phyloP scores from a whole-genome alignment of 768 basidiomycete species.

The Hirschioporus abietinus region DNA sequence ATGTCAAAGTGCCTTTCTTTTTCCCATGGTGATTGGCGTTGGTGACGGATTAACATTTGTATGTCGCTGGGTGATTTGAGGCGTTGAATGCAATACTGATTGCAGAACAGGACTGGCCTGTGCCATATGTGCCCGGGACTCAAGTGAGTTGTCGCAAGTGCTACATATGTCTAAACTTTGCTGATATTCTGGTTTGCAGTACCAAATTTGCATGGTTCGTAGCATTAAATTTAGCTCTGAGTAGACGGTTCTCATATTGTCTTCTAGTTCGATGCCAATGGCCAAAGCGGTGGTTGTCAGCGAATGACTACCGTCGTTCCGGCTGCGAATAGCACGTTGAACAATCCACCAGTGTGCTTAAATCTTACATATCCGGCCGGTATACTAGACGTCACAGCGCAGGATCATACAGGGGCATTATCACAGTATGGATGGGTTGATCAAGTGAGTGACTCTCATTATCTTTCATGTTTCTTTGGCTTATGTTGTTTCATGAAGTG shows the following conservation, averaged over 20 bases:
- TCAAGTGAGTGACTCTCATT: conserved; percentile 33
- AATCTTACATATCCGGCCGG: conserved; percentile 43
- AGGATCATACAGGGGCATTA: conserved; percentile 42
- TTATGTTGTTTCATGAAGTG: conserved; percentile 33
- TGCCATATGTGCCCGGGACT: conserved; percentile 56
- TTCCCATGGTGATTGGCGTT: conserved; percentile 47
- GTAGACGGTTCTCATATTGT: neutral
- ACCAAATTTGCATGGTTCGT: conserved; percentile 64
- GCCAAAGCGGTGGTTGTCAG: conserved; percentile 59
- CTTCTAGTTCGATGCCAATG: conserved; percentile 49
- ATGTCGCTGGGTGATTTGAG: conserved; percentile 19
- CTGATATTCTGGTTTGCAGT: conserved; percentile 27
- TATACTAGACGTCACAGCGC: conserved; percentile 39
- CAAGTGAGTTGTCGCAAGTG: conserved; percentile 28
- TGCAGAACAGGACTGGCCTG: conserved; percentile 44
- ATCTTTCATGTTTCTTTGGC: neutral
- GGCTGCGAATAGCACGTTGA: conserved; percentile 24
- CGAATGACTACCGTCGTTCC: conserved; percentile 52
- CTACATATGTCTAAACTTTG: neutral
- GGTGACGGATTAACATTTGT: conserved; percentile 45
- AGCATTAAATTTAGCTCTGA: neutral
- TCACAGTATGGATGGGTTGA: conserved; percentile 58
- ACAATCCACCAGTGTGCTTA: conserved; percentile 36
- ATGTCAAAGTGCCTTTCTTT: conserved; percentile 36
- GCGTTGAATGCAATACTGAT: conserved; percentile 1